Conservation (phyloP, 345 rosid genomes). For the Eucalyptus decipiens region DNA sequence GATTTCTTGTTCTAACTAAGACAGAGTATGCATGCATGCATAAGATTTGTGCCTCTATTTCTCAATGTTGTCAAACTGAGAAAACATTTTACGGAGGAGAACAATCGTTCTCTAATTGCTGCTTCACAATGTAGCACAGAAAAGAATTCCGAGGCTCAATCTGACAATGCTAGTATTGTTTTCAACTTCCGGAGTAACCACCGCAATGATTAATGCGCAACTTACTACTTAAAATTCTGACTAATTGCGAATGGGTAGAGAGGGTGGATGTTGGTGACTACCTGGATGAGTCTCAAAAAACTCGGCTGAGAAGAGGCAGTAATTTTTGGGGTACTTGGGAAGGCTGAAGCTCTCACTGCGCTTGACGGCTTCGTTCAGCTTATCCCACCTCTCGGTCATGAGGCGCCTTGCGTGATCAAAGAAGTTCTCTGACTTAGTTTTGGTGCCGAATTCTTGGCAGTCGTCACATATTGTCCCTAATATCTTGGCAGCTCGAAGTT, state of each 20-base stretch:
- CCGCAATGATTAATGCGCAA: not conserved
- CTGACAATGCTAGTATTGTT: not conserved
- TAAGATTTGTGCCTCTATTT: not conserved
- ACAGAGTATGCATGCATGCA: not conserved
- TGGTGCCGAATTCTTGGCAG: not conserved
- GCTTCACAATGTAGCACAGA: not conserved
- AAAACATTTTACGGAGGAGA: not conserved
- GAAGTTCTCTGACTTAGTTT: conserved; percentile 25
- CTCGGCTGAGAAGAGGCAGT: conserved; percentile 49
- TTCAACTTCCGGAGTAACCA: not conserved
- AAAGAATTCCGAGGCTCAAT: not conserved
- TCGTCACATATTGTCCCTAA: conserved; percentile 29
- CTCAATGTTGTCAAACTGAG: not conserved
- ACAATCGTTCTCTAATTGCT: not conserved
- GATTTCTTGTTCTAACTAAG: not conserved
- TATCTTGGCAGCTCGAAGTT: conserved; percentile 69
- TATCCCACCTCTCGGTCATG: conserved; percentile 64
- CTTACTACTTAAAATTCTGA: not conserved
- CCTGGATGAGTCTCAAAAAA: conserved; percentile 43
- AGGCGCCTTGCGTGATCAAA: conserved; percentile 31
- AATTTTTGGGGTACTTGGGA: conserved; percentile 36
- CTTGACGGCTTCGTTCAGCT: conserved; percentile 33
- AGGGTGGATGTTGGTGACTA: conserved; percentile 1
- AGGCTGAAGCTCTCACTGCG: conserved; percentile 27
- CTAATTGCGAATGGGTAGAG: not conserved